Evolutionary conservation across 2,329 filamentous ascomycete genomes (phyloP).

Genomic region (Fusarium tuaranense): DNA sequence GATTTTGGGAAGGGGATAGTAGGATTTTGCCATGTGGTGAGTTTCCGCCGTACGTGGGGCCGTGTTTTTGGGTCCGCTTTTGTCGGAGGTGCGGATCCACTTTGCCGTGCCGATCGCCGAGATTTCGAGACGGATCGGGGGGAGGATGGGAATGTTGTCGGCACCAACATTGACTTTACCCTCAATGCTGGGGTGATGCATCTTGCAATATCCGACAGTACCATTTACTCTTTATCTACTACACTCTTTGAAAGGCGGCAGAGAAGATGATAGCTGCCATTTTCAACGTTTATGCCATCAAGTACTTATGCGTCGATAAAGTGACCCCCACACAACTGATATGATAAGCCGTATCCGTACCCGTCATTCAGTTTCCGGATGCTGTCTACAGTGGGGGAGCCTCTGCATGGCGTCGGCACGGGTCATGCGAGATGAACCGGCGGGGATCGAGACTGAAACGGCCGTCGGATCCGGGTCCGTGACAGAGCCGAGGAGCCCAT

Average conservation of each 20-base stretch:
- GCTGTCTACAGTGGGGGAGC: background rate
- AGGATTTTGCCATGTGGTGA: background rate
- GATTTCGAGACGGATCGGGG: background rate
- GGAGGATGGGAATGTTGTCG: background rate
- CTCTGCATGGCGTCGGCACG: constrained; percentile 2
- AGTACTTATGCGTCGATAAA: background rate
- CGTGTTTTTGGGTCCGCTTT: constrained; percentile 12
- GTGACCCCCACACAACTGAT: background rate
- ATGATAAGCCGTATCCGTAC: background rate
- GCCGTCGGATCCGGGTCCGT: background rate
- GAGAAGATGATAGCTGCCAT: background rate
- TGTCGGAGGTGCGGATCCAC: constrained; percentile 17
- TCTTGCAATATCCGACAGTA: too few relatives aligned
- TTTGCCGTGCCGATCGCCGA: background rate
- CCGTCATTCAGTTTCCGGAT: background rate
- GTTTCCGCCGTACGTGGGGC: background rate
- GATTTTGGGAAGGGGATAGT: background rate
- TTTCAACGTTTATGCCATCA: background rate
- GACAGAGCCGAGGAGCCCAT: background rate
- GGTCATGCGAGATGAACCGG: constrained; percentile 19
- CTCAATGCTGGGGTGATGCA: too few relatives aligned
- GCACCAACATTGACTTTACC: background rate
- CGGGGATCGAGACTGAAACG: constrained; percentile 1
- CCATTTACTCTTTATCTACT: too few relatives aligned
- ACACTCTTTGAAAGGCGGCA: background rate